phyloP scores from a whole-genome alignment of 352 stramenopile genomes.

The Phytophthora europaea region DNA sequence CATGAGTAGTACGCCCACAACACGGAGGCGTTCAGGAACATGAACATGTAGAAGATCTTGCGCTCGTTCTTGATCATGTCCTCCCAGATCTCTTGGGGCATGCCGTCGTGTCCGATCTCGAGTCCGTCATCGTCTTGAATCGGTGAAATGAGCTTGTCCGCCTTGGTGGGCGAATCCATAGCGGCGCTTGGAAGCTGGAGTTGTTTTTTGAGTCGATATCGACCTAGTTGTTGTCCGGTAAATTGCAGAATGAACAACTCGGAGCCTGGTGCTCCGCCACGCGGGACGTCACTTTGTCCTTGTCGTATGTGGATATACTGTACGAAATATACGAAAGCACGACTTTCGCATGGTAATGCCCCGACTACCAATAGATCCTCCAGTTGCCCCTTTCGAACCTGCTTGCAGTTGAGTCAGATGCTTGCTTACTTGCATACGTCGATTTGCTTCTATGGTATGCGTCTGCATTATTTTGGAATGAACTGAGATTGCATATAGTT shows the following conservation, averaged over 20 bases:
- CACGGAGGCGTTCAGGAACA: constrained; percentile 66
- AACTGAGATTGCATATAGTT: not conserved
- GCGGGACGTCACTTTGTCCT: not conserved
- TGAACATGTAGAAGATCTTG: constrained; percentile 62
- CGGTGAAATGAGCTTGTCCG: constrained; percentile 37
- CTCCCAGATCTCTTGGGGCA: constrained; percentile 57
- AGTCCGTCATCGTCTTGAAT: constrained; percentile 26
- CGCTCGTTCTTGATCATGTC: constrained; percentile 47
- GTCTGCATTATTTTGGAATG: not conserved
- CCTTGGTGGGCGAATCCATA: constrained; percentile 30
- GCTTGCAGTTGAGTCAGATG: not conserved
- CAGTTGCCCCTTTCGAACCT: not conserved
- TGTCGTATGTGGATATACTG: too few species aligned
- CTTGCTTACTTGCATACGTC: not conserved
- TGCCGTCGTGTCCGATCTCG: constrained; percentile 32
- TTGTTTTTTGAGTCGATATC: not conserved
- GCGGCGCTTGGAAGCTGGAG: not conserved
- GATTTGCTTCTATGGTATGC: not conserved
- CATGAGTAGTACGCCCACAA: constrained; percentile 75
- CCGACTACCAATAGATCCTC: not conserved
- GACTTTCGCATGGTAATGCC: not conserved
- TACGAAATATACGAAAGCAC: constrained; percentile 2
- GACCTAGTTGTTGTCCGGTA: constrained; percentile 3
- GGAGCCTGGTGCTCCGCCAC: not conserved
- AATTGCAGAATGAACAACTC: constrained; percentile 9